phyloP scores from a whole-genome alignment of 345 rosid genomes.

The Orychophragmus violaceus region DNA sequence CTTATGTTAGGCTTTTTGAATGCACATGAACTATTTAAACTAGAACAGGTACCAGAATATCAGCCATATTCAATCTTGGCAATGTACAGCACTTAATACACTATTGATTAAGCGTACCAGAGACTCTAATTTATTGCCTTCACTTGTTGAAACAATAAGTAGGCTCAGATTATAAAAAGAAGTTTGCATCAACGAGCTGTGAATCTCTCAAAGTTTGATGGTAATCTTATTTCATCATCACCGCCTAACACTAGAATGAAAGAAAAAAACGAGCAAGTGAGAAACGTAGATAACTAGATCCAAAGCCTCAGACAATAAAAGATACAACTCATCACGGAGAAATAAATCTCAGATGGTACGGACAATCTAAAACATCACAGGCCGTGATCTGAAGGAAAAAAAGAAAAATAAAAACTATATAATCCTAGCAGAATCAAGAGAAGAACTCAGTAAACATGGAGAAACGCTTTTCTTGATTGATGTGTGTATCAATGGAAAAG shows the following conservation, averaged over 20 bases:
- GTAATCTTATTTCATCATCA: conserved; percentile 39
- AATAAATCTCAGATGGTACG: conserved; percentile 55
- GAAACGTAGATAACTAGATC: not conserved
- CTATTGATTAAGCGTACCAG: conserved; percentile 44
- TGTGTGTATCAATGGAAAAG: not conserved
- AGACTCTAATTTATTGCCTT: conserved; percentile 81
- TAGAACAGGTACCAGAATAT: conserved; percentile 44
- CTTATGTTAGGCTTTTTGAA: conserved; percentile 41
- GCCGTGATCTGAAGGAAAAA: conserved; percentile 2
- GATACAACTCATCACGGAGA: conserved; percentile 29
- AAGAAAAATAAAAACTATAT: no score
- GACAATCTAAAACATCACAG: conserved; percentile 49
- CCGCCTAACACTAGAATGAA: conserved; percentile 14
- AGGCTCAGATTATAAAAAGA: conserved; percentile 30
- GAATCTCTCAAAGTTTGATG: conserved; percentile 52
- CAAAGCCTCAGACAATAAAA: conserved; percentile 22
- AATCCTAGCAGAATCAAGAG: not conserved
- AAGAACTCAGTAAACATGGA: not conserved
- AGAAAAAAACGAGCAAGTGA: not conserved
- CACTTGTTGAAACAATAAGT: rapidly evolving
- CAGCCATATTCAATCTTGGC: conserved; percentile 41
- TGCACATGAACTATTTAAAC: conserved; percentile 27
- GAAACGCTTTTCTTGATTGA: not conserved
- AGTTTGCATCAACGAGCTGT: conserved; percentile 30
- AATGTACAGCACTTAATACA: conserved; percentile 69